Evolutionary conservation across 768 basidiomycete genomes (phyloP).

Genomic region (Daedaleopsis sinensis): DNA sequence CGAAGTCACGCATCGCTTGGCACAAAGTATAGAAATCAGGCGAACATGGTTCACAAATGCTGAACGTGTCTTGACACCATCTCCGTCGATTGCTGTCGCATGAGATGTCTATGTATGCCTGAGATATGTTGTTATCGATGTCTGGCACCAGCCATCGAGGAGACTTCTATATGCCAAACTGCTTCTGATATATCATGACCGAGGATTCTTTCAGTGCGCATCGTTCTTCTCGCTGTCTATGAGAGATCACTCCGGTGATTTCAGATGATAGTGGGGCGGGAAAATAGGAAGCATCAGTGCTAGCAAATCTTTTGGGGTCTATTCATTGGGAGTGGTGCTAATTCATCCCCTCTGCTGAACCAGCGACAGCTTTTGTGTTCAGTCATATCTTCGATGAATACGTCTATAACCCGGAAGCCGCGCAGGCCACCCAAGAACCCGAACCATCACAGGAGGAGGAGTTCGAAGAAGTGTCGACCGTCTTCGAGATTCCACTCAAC

Average conservation of each 20-base stretch:
- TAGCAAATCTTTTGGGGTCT: not conserved
- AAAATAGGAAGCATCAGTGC: not conserved
- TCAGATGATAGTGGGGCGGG: not conserved
- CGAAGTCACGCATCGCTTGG: too few species aligned
- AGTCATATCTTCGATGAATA: conserved; percentile 81
- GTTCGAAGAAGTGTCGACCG: conserved; percentile 28
- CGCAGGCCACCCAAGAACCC: conserved; percentile 16
- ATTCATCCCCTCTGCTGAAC: not conserved
- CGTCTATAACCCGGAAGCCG: conserved; percentile 52
- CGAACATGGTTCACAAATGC: too few species aligned
- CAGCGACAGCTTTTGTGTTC: conserved; percentile 81
- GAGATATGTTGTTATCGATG: not conserved
- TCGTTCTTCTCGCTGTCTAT: not conserved
- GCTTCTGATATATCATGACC: not conserved
- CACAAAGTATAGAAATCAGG: too few species aligned
- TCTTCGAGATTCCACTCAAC: conserved; percentile 84
- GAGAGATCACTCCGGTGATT: too few species aligned
- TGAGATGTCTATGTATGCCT: too few species aligned
- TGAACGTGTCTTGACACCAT: too few species aligned
- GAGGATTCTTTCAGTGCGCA: not conserved
- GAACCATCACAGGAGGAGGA: conserved; percentile 28
- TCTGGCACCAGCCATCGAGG: not conserved
- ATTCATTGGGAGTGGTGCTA: not conserved
- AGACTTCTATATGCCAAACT: not conserved
- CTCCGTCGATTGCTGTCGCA: too few species aligned